These are phyloP conservation scores for Clavispora carvajalis DNA, from an alignment of 805 yeast genomes.

Conservation along the genomic window DNA sequence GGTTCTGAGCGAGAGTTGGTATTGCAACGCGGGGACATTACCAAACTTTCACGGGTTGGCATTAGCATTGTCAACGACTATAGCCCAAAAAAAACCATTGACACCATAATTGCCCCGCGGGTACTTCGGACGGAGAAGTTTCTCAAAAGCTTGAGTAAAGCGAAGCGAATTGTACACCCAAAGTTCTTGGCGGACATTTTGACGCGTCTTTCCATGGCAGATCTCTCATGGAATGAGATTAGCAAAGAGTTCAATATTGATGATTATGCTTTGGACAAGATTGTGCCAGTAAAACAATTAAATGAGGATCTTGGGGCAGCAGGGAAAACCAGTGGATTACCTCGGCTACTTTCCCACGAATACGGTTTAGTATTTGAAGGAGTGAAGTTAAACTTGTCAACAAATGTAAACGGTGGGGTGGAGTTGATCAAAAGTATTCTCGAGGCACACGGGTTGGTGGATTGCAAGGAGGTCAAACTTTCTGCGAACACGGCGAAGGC, in stretches of 20 bases:
- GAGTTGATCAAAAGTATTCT: slow-evolving; percentile 53
- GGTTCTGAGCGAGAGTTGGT: slow-evolving; percentile 52
- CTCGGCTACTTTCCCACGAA: slow-evolving; percentile 6
- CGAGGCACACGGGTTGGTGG: slow-evolving; percentile 52
- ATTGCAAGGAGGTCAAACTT: slow-evolving; percentile 19
- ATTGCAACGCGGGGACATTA: slow-evolving; percentile 39
- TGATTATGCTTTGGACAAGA: slow-evolving; percentile 33
- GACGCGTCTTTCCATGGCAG: slow-evolving; percentile 35
- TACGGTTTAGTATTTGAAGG: slow-evolving; percentile 41
- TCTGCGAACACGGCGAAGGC: slow-evolving; percentile 13
- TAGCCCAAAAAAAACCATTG: slow-evolving; percentile 32
- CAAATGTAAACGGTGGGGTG: slow-evolving; percentile 56
- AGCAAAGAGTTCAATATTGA: slow-evolving; percentile 19
- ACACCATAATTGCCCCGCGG: slow-evolving; percentile 70
- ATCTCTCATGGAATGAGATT: slow-evolving; percentile 11
- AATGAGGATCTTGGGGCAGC: slow-evolving; percentile 24
- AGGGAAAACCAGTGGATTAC: slow-evolving; percentile 10
- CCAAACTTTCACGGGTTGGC: slow-evolving; percentile 48
- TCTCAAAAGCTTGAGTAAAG: slow-evolving; percentile 59
- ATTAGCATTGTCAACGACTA: slow-evolving; percentile 46
- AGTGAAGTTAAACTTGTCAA: slow-evolving; percentile 49
- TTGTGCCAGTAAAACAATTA: slow-evolving; percentile 24
- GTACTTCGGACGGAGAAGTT: slow-evolving; percentile 86
- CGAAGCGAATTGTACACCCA: slow-evolving; percentile 52
- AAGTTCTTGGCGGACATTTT: slow-evolving; percentile 26